Conservation (phyloP, 1,139 yeast species). For the Diutina neorugosa region DNA sequence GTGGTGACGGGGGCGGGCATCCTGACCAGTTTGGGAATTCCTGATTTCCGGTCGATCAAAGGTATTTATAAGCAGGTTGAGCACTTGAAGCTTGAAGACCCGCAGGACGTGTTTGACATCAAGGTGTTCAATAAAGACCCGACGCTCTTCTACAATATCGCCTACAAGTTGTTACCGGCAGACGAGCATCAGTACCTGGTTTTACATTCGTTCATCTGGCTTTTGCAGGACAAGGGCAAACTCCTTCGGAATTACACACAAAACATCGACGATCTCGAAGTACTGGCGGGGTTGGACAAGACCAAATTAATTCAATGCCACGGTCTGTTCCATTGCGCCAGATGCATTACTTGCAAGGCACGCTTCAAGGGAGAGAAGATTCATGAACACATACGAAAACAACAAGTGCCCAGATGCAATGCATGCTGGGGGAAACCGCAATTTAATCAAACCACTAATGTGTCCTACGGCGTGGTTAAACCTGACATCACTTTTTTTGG, state of each 20-base stretch:
- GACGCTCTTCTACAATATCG: conserved; percentile 71
- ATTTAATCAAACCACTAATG: conserved; percentile 15
- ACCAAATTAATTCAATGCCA: conserved; percentile 86
- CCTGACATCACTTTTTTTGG: conserved; percentile 96
- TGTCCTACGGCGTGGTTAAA: conserved; percentile 72
- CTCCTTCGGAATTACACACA: conserved; percentile 85
- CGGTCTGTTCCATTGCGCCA: conserved; percentile 89
- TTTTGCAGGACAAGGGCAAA: conserved; percentile 68
- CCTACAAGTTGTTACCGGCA: conserved; percentile 80
- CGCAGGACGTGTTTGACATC: conserved; percentile 88
- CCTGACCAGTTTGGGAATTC: conserved; percentile 84
- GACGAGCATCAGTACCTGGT: conserved; percentile 57
- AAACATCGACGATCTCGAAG: conserved; percentile 86
- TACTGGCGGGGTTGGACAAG: conserved; percentile 61
- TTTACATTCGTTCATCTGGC: conserved; percentile 69
- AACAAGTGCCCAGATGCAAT: conserved; percentile 64
- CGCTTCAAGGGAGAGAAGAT: conserved; percentile 58
- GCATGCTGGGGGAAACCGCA: conserved; percentile 26
- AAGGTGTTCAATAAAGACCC: conserved; percentile 70
- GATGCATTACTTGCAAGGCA: conserved; percentile 71
- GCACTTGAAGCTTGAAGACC: conserved; percentile 64
- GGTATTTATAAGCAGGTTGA: conserved; percentile 74
- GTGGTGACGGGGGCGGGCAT: conserved; percentile 96
- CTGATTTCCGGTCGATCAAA: conserved; percentile 84
- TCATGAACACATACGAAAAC: conserved; percentile 45